Conservation (phyloP, 2,329 filamentous ascomycete genomes). For the Mollisiaceae sp. region DNA sequence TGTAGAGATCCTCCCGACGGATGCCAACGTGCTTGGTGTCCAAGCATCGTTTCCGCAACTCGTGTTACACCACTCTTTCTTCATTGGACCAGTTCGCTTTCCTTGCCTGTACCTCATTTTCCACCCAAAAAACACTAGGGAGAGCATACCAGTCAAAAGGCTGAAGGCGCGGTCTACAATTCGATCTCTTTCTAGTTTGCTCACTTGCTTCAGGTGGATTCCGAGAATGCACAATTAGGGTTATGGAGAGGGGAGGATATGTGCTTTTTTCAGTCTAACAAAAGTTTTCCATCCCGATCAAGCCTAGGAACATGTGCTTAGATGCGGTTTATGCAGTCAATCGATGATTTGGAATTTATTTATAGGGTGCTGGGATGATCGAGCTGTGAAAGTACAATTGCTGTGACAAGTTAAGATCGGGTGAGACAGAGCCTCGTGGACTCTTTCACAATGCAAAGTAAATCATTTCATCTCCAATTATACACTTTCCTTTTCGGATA, state of each 20-base stretch:
- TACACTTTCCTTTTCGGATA: not conserved
- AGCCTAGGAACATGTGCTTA: slow-evolving; percentile 20
- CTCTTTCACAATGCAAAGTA: slow-evolving; percentile 3
- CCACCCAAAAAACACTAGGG: slow-evolving; percentile 16
- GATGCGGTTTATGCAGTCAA: slow-evolving; percentile 28
- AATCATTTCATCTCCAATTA: not conserved
- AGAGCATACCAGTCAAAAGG: slow-evolving; percentile 19
- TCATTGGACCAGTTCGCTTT: slow-evolving; percentile 15
- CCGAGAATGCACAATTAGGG: slow-evolving; percentile 12
- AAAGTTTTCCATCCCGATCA: slow-evolving; percentile 28
- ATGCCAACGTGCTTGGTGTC: not conserved
- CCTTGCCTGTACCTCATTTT: slow-evolving; percentile 28
- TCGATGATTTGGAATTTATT: slow-evolving; percentile 25
- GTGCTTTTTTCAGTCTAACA: slow-evolving; percentile 26
- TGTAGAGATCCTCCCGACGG: slow-evolving; percentile 58
- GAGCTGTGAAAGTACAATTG: slow-evolving; percentile 1
- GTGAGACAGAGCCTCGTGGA: not conserved
- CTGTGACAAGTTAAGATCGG: not conserved
- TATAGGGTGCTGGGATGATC: slow-evolving; percentile 2
- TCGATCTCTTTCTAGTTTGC: slow-evolving; percentile 19
- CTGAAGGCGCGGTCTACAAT: slow-evolving; percentile 15
- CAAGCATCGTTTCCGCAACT: not conserved
- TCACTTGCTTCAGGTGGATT: slow-evolving; percentile 2
- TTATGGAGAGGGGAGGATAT: slow-evolving; percentile 23
- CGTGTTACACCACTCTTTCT: slow-evolving; percentile 23